Conservation (phyloP, 352 stramenopile genomes). For the Phytophthora pluvialis region DNA sequence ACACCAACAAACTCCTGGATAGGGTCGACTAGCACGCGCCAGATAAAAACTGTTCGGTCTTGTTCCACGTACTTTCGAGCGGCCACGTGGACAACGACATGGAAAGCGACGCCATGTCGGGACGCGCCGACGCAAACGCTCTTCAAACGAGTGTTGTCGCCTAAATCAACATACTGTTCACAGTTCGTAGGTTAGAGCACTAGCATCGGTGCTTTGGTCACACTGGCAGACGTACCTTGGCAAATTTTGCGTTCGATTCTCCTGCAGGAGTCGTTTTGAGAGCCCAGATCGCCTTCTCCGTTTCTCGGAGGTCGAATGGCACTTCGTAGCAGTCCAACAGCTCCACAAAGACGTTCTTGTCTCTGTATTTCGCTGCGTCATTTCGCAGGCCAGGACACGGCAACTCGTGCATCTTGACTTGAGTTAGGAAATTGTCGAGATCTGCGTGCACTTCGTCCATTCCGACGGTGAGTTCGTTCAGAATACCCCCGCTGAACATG, state of each 20-base stretch:
- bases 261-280: not conserved
- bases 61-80: constrained; percentile 21
- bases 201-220: not conserved
- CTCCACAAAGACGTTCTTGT: constrained; percentile 14
- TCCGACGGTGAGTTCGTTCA: constrained; percentile 17
- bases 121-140: not conserved
- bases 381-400: constrained; percentile 24
- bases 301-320: constrained; percentile 21
- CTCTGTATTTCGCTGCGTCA: not conserved
- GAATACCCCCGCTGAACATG: constrained; percentile 24
- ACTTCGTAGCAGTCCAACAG: constrained; percentile 29
- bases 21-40: constrained; percentile 13
- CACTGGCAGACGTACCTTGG: constrained; percentile 14
- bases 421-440: constrained; percentile 17
- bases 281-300: constrained; percentile 23
- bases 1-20: constrained; percentile 22
- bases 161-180: constrained; percentile 4
- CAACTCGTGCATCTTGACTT: constrained; percentile 9
- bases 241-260: not conserved
- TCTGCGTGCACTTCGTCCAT: constrained; percentile 17
- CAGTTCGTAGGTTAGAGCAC: not conserved
- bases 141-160: constrained; percentile 17
- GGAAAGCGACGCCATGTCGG: not conserved
- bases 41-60: constrained; percentile 19
- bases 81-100: not conserved